phyloP scores from a whole-genome alignment of 495 filamentous ascomycete species.

The Staphylotrichum longicolle region DNA sequence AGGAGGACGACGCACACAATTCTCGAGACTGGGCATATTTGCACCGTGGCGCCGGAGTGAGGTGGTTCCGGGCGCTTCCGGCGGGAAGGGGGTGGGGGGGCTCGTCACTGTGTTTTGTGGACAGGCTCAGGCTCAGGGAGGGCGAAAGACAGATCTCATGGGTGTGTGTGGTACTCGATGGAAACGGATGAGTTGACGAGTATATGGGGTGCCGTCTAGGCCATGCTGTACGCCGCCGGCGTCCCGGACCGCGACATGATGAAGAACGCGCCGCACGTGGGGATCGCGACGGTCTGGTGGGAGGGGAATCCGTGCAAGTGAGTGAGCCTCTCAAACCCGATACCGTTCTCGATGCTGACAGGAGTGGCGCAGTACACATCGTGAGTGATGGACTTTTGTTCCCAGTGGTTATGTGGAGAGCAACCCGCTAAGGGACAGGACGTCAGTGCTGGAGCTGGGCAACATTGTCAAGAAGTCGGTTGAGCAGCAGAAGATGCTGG shows the following conservation, averaged over 20 bases:
- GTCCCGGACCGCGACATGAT: constrained; percentile 80
- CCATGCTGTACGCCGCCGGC: constrained; percentile 95
- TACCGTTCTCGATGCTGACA: constrained; percentile 13
- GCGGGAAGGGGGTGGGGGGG: too few relatives aligned
- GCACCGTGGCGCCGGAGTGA: too few relatives aligned
- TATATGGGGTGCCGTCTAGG: constrained; percentile 45
- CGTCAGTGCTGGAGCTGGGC: constrained; percentile 75
- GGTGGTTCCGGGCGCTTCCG: too few relatives aligned
- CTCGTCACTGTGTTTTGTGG: too few relatives aligned
- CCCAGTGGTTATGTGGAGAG: not conserved
- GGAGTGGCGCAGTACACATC: constrained; percentile 41
- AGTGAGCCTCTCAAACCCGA: constrained; percentile 23
- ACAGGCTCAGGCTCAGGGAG: too few relatives aligned
- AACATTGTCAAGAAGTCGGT: constrained; percentile 86
- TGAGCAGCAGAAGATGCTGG: constrained; percentile 80
- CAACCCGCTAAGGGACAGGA: constrained; percentile 9
- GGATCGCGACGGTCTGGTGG: constrained; percentile 91
- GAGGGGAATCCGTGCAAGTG: constrained; percentile 84
- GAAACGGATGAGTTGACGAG: not conserved
- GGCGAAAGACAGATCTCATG: too few relatives aligned
- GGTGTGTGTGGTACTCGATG: too few relatives aligned
- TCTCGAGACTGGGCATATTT: too few relatives aligned
- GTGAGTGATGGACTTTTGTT: constrained; percentile 31
- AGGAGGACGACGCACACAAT: too few relatives aligned
- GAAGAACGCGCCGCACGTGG: constrained; percentile 89